Evolutionary conservation across 495 filamentous ascomycete species (phyloP).

Genomic region (Xylaria sp.): DNA sequence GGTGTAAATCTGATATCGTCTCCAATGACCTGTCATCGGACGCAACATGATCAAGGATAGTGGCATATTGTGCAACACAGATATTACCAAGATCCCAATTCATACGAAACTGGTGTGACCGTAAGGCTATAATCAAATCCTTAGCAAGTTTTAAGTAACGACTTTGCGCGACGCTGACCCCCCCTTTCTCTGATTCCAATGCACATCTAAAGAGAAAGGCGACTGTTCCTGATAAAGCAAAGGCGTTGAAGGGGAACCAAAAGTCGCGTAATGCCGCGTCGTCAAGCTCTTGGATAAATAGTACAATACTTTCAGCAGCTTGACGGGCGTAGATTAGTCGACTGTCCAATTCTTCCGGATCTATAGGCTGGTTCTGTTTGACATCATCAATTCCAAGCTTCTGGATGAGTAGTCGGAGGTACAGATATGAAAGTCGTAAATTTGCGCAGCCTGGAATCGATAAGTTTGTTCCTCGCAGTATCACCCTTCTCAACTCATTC

Average conservation of each 20-base stretch:
- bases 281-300: conserved; percentile 8
- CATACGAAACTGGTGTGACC: not conserved
- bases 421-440: not conserved
- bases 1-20: not conserved
- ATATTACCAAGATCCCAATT: conserved; percentile 17
- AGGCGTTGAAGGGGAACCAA: not conserved
- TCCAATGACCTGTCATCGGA: not conserved
- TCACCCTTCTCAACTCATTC: not conserved
- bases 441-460: conserved; percentile 4
- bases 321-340: not conserved
- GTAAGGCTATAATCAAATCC: not conserved
- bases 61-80: conserved; percentile 1
- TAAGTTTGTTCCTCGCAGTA: not conserved
- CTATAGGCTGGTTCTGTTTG: not conserved
- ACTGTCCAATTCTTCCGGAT: not conserved
- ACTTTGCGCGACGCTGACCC: not conserved
- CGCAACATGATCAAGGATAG: not conserved
- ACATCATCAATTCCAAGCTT: not conserved
- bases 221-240: conserved; percentile 11
- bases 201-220: conserved; percentile 7
- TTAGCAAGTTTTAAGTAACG: not conserved
- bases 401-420: conserved; percentile 5
- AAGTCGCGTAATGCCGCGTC: not conserved
- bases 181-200: not conserved
- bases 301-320: conserved; percentile 7